Evolutionary conservation across 1,284 basidiomycete genomes (phyloP).

Genomic region (Cutaneotrichosporon mucoides): DNA sequence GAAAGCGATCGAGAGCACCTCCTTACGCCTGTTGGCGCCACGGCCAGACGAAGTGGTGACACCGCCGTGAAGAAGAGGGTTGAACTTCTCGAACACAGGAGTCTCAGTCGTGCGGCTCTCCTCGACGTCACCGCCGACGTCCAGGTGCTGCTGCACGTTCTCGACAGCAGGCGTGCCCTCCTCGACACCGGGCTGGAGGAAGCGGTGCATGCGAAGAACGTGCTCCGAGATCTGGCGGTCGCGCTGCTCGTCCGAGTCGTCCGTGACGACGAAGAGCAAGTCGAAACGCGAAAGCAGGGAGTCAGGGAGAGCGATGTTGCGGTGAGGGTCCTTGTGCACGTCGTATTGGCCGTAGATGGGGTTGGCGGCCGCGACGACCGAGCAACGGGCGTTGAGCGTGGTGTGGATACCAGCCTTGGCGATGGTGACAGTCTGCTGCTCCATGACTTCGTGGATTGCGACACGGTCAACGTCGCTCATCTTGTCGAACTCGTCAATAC

Average conservation of each 20-base stretch:
- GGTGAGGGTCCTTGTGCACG: slow-evolving; percentile 98
- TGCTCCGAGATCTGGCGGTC: slow-evolving; percentile 97
- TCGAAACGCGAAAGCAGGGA: slow-evolving; percentile 99
- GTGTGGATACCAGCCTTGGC: slow-evolving; percentile 99
- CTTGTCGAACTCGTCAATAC: slow-evolving; percentile 99
- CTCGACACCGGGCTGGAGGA: slow-evolving; percentile 91
- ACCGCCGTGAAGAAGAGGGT: slow-evolving; percentile 90
- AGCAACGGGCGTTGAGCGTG: slow-evolving; percentile 94
- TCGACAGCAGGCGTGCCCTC: slow-evolving; percentile 80
- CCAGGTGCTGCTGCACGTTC: slow-evolving; percentile 78
- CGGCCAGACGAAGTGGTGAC: slow-evolving; percentile 59
- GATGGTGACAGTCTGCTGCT: slow-evolving; percentile 98
- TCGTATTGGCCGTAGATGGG: slow-evolving; percentile 99
- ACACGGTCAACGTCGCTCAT: slow-evolving; percentile 99
- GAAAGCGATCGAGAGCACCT: slow-evolving; percentile 88
- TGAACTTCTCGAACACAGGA: slow-evolving; percentile 91
- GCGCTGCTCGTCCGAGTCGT: slow-evolving; percentile 92
- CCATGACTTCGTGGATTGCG: slow-evolving; percentile 99
- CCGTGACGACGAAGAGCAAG: slow-evolving; percentile 94
- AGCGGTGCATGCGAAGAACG: slow-evolving; percentile 95
- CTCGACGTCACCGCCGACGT: slow-evolving; percentile 65
- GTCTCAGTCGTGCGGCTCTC: slow-evolving; percentile 60
- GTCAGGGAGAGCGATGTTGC: slow-evolving; percentile 97
- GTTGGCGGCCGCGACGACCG: slow-evolving; percentile 96
- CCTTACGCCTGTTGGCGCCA: slow-evolving; percentile 60